Percentiles rank a stretch among this genome's conserved stretches.
Conservation (phyloP, 2,329 filamentous ascomycete genomes). For the Colletotrichum sp. region DNA sequence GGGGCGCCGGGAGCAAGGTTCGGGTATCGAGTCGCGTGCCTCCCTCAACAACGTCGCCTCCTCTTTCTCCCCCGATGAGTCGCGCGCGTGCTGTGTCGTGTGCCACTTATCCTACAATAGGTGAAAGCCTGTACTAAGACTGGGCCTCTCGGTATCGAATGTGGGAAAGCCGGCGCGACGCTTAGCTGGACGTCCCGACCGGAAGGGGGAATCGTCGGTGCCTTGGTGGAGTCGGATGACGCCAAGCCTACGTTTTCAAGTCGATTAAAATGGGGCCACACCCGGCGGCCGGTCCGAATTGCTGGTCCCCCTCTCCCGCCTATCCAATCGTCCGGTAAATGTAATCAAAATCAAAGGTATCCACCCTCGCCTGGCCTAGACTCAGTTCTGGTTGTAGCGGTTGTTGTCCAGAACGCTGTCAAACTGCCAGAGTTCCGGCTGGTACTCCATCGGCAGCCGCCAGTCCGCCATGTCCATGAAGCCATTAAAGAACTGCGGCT, state of each 20-base stretch:
- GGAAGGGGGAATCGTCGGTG: background rate
- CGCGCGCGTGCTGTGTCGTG: background rate
- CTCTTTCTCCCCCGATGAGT: background rate
- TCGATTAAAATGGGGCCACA: background rate
- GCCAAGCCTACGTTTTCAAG: background rate
- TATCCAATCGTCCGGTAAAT: background rate
- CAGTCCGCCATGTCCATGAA: conserved; percentile 12
- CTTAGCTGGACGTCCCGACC: background rate
- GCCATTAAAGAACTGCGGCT: background rate
- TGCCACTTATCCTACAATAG: background rate
- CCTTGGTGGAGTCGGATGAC: background rate
- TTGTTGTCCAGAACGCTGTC: background rate
- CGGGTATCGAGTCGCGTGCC: background rate
- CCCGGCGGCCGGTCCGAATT: background rate
- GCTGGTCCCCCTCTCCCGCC: background rate
- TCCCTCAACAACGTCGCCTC: background rate
- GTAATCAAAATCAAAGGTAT: background rate
- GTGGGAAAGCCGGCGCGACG: background rate
- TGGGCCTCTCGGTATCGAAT: background rate
- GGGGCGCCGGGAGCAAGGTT: background rate
- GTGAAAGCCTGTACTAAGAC: background rate
- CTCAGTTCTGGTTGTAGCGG: background rate
- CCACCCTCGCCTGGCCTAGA: background rate
- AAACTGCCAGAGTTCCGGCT: conserved; percentile 13
- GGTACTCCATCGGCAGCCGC: conserved; percentile 15